Base-by-base conservation (phyloP, 441 rosid genomes). In the Erodium texanum region DNA sequence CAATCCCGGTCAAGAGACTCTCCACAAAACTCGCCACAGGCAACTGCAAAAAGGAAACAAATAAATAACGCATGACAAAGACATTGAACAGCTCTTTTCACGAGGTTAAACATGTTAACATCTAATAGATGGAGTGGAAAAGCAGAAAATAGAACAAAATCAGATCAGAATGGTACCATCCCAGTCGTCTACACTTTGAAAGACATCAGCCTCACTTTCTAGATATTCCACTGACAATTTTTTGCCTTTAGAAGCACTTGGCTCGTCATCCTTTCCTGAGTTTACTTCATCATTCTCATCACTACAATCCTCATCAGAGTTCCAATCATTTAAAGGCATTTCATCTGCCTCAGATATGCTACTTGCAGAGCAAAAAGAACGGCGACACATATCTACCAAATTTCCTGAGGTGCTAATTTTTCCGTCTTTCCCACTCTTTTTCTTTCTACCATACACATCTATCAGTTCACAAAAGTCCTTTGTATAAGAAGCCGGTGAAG, bases 191-290 rank as follows among this genome's bases (percentile, higher is more conserved):
- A 78, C 94, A 41, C 61, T 76, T 71, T 80, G 83, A 64, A 83
- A 86, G 78, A 77, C 73, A 74, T 90, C 93, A 0, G 81, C 76
- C 20, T 87, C 98, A 80, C 84, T 87, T 84, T 90, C 98, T 78
- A 85, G 71, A 81, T 78, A 86, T 66, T 87, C 93, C 58, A 81
- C 82, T 16, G 92, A 83, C 80, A 88, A 69, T 75, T 75, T 64
- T 71, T 75, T 85, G 69, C 66, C 83, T 70, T 67, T 68, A 7
- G 71, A 70, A 74, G 80, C 73, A 65, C 54, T 67, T 66, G 83
- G 77, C 24, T 71, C 74, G 72, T 76, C 76, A 69, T 75, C 75
- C 65, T 78, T 75, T 58, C 66, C 64, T 34, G 68, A 72, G 68
- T 78, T 74, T 50, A 65, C 75, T 77, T 80, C 89, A 78, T 76